Base-by-base conservation (phyloP, 225 moss, liverwort and hornwort genomes). In the Polytrichum formosum region DNA sequence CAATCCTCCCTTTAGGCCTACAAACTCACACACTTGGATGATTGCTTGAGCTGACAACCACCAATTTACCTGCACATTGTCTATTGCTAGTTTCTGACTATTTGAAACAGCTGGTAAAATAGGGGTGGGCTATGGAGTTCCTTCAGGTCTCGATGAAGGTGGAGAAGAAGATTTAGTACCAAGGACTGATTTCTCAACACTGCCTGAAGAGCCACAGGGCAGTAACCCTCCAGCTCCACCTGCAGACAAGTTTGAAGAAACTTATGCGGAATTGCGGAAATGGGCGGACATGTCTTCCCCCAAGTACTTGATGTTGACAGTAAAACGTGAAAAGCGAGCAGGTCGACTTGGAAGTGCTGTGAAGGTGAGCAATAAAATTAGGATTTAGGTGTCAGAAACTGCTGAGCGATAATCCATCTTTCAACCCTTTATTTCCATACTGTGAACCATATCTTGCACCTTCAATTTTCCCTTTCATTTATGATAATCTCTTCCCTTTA, bases 291-390 rank as follows among this genome's bases (percentile, higher is more conserved):
- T 86, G 25, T 80, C 64, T 6, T 90, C 85, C 25, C 73, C 87
- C 53, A 94, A 97, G 69, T 97, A 78, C 73, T 78, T 89, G 25
- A 72, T 97, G 62, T 65, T 97, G 69, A 81, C 82, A 67, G 86
- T 94, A 7, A 92, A 87, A 76, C 81, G 97, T 46, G 97, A 97
- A 79, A 82, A 78, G 68, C 92, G 97, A 37, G 90, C 88, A 30
- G 88, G 88, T 67, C 91, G 94, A 23, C 83, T 88, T 29, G 97
- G 93, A 55, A 83, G 67, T 79, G 92, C 97, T 18, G 78, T 97
- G 65, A 97, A 97, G 92, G 96, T 92, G 22, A 72, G 70, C 53
- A 46, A 13, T 46, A 46, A 46, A 46, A 4, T 46, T 46, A 46
- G 13, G 46, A 13, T 46, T 10, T 46, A 13, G 16, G 16, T 13